Evolutionary conservation across 1,284 basidiomycete species (phyloP), one percentile per base, ranked within the genome.

Genomic region (Ceratobasidium sp.): DNA sequence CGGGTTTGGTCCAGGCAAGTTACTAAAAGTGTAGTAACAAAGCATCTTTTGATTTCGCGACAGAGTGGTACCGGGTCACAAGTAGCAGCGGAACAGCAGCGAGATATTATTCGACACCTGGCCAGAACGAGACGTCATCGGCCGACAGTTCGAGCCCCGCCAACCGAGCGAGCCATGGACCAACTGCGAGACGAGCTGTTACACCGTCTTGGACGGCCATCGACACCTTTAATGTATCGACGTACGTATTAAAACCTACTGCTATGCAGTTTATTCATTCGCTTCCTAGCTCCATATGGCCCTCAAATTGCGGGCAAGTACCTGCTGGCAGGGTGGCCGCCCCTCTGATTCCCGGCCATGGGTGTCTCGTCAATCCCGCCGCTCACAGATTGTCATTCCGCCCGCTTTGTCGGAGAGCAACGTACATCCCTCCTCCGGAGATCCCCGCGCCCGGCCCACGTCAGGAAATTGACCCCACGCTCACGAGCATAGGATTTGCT

Each of bases 61-160:
- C 65, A 77, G 75, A 49, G 73, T 48, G 71, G 64, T n/a, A 63
- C 74, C 7, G 29, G 48, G 29, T 73, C 65, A 11, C 75, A 74
- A 14, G 66, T 74, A 4, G 66, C 74, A 1, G 58, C 69, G 16
- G 75, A 74, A 14, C 76, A 77, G 29, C 75, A 76, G 43, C 75
- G 73, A 48, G 76, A 77, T 22, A 74, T 77, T 46, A 74, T 77
- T 49, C 76, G 76, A 46, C 76, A 76, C 46, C 27, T 77, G 76
- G 76, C 29, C 76, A 34, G 75, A 75, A 49, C 71, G 76, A n/a
- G 76, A 77, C 53, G 72, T 74, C 34, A 74, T 66, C 29, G 75
- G 74, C 19, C 46, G 76, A 16, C 75, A 75, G 41, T 54, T 58
- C n/a, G 76, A 76, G 48, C 74, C 72, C 34, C 64, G 63, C 24